Evolutionary conservation across 768 basidiomycete genomes (phyloP).

Genomic region (Leucosporidium scottii): DNA sequence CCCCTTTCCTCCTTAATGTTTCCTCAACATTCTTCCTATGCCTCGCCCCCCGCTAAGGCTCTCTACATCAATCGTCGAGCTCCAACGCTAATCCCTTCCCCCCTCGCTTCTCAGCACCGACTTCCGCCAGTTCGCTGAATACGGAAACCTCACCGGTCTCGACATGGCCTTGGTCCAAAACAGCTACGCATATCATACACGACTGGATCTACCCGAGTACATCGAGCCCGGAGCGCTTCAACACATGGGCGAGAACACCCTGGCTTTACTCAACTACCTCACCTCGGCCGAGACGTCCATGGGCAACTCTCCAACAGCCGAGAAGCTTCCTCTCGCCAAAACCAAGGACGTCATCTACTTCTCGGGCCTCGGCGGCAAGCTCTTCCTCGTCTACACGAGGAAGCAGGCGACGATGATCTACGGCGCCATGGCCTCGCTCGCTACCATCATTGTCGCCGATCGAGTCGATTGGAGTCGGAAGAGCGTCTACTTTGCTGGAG

Average conservation of each 20-base stretch:
- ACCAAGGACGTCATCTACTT: conserved; percentile 57
- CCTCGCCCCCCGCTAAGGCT: too few relatives aligned
- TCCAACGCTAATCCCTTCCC: not conserved
- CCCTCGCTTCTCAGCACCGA: conserved; percentile 59
- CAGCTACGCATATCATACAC: conserved; percentile 57
- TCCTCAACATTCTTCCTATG: too few relatives aligned
- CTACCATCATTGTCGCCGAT: conserved; percentile 28
- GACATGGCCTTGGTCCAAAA: conserved; percentile 93
- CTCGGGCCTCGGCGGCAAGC: conserved; percentile 59
- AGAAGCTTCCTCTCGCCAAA: conserved; percentile 61
- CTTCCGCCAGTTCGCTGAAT: conserved; percentile 76
- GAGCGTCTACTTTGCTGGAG: conserved; percentile 44
- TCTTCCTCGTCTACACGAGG: conserved; percentile 50
- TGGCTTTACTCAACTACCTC: conserved; percentile 68
- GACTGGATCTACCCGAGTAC: conserved; percentile 64
- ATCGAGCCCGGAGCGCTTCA: conserved; percentile 76
- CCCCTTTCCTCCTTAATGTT: too few relatives aligned
- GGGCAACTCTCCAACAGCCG: conserved; percentile 33
- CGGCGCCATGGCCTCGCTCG: conserved; percentile 18
- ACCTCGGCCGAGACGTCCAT: conserved; percentile 53
- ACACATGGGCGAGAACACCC: conserved; percentile 83
- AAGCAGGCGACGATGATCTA: conserved; percentile 39
- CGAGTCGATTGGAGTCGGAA: conserved; percentile 27
- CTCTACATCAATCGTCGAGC: too few relatives aligned
- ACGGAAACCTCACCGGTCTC: conserved; percentile 69